Conservation (phyloP, 257 asterid genomes). For the Lycium ferocissimum region DNA sequence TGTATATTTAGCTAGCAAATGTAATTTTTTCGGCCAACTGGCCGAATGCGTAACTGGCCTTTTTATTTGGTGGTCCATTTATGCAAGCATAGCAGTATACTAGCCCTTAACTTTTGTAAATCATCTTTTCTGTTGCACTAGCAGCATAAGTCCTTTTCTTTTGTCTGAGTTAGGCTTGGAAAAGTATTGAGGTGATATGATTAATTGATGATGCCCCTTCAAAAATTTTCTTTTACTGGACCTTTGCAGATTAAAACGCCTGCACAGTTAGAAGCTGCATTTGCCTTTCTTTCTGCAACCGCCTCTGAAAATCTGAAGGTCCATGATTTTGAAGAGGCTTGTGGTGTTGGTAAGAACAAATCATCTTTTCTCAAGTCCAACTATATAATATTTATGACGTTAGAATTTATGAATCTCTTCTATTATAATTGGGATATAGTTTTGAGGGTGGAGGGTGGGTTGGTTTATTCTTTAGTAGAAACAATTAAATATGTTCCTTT, state of each 20-base stretch:
- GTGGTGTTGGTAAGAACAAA: conserved; percentile 82
- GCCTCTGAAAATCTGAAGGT: conserved; percentile 60
- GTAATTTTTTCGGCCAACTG: too few relatives aligned
- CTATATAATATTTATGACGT: not conserved
- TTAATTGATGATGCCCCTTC: not conserved
- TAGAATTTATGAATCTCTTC: not conserved
- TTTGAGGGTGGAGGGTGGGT: not conserved
- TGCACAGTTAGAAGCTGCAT: conserved; percentile 89
- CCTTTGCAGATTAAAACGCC: conserved; percentile 64
- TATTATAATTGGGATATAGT: not conserved
- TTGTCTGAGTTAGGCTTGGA: not conserved
- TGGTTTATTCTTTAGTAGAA: not conserved
- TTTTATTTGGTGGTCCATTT: not conserved
- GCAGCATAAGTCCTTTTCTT: not conserved
- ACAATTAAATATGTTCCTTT: not conserved
- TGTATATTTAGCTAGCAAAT: too few relatives aligned
- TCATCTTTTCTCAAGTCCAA: not conserved
- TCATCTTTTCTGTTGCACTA: not conserved
- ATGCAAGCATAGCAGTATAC: not conserved
- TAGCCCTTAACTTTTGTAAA: conserved; percentile 5
- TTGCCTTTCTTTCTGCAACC: conserved; percentile 55
- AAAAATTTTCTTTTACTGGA: conserved; percentile 8
- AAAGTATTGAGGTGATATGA: not conserved
- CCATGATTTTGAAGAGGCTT: conserved; percentile 74
- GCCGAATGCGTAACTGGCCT: too few relatives aligned